Conservation (phyloP, 1,284 basidiomycete genomes). For the Salmacisia buchloeana region DNA sequence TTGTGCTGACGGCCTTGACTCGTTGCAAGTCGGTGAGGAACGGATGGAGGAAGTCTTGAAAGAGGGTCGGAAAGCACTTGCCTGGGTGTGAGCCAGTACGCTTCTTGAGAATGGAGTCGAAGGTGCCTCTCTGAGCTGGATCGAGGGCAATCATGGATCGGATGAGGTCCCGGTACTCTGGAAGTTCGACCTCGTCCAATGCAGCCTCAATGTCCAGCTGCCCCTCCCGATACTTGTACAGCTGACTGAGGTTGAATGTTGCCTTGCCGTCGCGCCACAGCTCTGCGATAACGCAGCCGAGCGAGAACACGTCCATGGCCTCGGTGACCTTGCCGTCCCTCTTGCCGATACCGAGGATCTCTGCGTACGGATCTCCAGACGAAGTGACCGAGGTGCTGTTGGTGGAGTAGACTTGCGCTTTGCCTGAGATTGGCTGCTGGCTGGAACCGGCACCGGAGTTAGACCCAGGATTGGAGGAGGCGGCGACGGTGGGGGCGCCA, state of each 20-base stretch:
- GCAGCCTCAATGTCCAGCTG: slow-evolving; percentile 72
- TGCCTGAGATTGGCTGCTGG: neutral
- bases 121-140: slow-evolving; percentile 69
- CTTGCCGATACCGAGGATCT: slow-evolving; percentile 49
- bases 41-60: slow-evolving; percentile 88
- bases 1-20: slow-evolving; percentile 43
- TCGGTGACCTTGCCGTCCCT: slow-evolving; percentile 79
- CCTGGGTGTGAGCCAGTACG: slow-evolving; percentile 60
- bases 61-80: slow-evolving; percentile 70
- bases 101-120: slow-evolving; percentile 73
- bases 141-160: slow-evolving; percentile 83
- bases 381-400: slow-evolving; percentile 10
- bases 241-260: slow-evolving; percentile 86
- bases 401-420: slow-evolving; percentile 10
- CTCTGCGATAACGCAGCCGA: slow-evolving; percentile 92
- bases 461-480: neutral
- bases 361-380: slow-evolving; percentile 21
- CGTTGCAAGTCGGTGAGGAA: slow-evolving; percentile 78
- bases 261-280: slow-evolving; percentile 91
- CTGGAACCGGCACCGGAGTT: neutral
- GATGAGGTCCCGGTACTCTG: slow-evolving; percentile 67
- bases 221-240: slow-evolving; percentile 89
- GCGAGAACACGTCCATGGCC: slow-evolving; percentile 95
- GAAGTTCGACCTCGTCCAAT: slow-evolving; percentile 72
- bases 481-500: neutral